These are phyloP conservation scores for Sechiopsis laciniata DNA, from an alignment of 306 rosid genomes.

Conservation along the genomic window DNA sequence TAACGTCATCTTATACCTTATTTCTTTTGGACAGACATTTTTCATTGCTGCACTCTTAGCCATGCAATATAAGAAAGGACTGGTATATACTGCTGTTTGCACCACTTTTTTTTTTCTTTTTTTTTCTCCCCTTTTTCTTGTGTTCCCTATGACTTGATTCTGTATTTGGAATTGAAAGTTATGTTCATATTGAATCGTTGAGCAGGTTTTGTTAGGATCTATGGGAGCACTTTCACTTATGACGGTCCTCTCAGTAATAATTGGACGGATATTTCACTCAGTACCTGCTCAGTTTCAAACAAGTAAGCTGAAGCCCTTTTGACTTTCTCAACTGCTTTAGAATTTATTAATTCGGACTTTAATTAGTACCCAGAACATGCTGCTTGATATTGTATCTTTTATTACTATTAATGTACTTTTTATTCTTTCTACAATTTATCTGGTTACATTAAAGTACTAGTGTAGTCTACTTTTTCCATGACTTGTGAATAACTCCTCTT, in stretches of 20 bases:
- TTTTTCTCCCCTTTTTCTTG: neutral
- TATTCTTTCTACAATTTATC: neutral
- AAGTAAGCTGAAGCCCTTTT: slow-evolving; percentile 50
- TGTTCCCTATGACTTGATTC: slow-evolving; percentile 5
- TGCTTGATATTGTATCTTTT: neutral
- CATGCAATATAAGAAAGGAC: slow-evolving; percentile 85
- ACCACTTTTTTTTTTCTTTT: neutral
- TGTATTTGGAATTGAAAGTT: slow-evolving; percentile 24
- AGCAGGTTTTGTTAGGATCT: slow-evolving; percentile 86
- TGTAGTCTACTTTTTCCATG: neutral
- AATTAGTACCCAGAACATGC: neutral
- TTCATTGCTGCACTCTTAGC: slow-evolving; percentile 98
- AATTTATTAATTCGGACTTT: neutral
- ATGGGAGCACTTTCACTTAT: slow-evolving; percentile 86
- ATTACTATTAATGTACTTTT: neutral
- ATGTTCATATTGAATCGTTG: slow-evolving; percentile 26
- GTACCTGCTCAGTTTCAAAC: slow-evolving; percentile 99
- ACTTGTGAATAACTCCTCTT: neutral
- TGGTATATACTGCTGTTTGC: slow-evolving; percentile 43
- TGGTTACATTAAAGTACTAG: neutral
- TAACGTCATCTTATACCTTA: neutral
- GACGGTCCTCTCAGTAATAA: slow-evolving; percentile 77
- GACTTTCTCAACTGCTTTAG: slow-evolving; percentile 19
- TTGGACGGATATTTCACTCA: slow-evolving; percentile 78
- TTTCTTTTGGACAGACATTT: slow-evolving; percentile 67